Base-by-base conservation (phyloP, 2,329 filamentous ascomycete genomes). In the Aspergillus eucalypticola region DNA sequence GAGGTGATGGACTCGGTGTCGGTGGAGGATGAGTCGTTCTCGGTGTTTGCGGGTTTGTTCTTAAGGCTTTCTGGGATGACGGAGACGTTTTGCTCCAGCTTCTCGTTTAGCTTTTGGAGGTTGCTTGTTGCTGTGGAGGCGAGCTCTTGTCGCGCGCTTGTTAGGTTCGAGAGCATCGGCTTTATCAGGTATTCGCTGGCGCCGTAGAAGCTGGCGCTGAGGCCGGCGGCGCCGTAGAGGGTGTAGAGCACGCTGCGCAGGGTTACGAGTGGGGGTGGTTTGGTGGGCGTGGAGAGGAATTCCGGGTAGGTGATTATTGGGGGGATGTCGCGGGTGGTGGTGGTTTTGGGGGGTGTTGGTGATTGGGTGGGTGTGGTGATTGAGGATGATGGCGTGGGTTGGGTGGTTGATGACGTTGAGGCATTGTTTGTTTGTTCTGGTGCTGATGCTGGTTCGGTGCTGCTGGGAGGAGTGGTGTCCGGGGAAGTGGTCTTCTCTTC, bases 291-390 rank as follows among this genome's bases (percentile, higher is more conserved):
- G 48, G 85, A 77, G 42, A 88, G 81, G 67, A 88, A 88, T 71
- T 89, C 86, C 3, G 86, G 86, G 67, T 89, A 89, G 49, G 86
- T 88, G 63, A 89, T 86, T 60, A 89, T 87, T 4, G 86, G 86
- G 17, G 86, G 82, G 23, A 83, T 73, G 39, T 83, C 81, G 68
- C 76, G 76, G 52, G 64, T 58, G 56, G 54, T 44, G 54, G 56
- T 57, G 63, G 63, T 46, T 60, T 58, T 56, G 59, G 29, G 11
- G 29, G 60, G 49, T 64, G 64, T 13, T 38, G 56, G 57, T 3
- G 66, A 63, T 59, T 23, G 59, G 56, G 60, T 29, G 55, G 51
- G 38, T 23, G 49, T 19, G 27, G 56, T 54, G 29, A 54, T 56
- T 54, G 61, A 63, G 39, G 62, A 54, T 55, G 59, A 61, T 49